Evolutionary conservation across 306 rosid genomes (phyloP), one percentile per base, ranked within the genome.

Genomic region (Styphnolobium japonicum): DNA sequence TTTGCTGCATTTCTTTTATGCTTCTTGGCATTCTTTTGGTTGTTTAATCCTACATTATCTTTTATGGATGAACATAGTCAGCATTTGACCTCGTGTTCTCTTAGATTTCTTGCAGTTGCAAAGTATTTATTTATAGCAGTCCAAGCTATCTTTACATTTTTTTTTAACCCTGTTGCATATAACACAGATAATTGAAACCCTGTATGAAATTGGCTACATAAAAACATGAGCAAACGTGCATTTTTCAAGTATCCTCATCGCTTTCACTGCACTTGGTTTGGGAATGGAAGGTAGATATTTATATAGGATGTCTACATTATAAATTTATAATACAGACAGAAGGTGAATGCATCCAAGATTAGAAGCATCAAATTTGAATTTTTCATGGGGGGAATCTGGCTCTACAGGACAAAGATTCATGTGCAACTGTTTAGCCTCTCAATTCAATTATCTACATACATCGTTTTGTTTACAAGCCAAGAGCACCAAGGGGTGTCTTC

Each of bases 401-500:
- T 65, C 55, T 65, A 62, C 36, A 80, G 8, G 18, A 62, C 67
- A 68, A 67, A 10, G 75, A 27, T 72, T 63, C 49, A 49, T 18
- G 15, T 22, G 40, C 65, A 70, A 27, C 46, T 65, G 64, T 67
- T 16, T 57, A 14, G 55, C 48, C 73, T 55, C 78, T 73, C 29
- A 77, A 74, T 73, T 85, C 73, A 77, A 42, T 49, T 82, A 80
- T 87, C 79, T 79, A 77, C 81, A 75, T 82, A 25, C 37, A 63
- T 29, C 6, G 56, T 46, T 73, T 14, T 53, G 53, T 77, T 86
- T 79, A 91, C 89, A 89, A 89, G 82, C 96, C 94, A 74, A 93
- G 90, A 49, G 91, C 97, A 29, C 96, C 94, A 67, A 93, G 89
- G 21, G 96, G 97, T 18, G 97, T 93, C 84, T 93, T 91, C 33